Evolutionary conservation across 352 stramenopile genomes (phyloP).

Genomic region (Pythium biforme): DNA sequence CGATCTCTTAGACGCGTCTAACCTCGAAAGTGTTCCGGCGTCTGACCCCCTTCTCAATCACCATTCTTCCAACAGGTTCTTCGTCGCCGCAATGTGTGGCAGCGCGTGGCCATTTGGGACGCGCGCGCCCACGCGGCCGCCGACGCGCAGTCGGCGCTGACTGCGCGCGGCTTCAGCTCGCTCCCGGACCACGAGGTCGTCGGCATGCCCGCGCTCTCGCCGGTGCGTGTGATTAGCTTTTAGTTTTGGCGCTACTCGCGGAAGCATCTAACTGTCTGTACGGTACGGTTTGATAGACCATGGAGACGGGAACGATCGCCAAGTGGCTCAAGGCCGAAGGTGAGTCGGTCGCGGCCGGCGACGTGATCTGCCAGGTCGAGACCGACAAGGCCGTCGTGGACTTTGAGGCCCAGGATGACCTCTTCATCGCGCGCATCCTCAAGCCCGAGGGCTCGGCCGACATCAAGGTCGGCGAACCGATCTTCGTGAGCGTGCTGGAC

Average conservation of each 20-base stretch:
- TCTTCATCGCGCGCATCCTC: conserved; percentile 94
- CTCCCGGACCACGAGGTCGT: conserved; percentile 78
- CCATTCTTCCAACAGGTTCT: conserved; percentile 37
- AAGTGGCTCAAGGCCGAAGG: conserved; percentile 93
- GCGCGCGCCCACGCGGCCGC: conserved; percentile 28
- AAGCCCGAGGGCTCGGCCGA: conserved; percentile 81
- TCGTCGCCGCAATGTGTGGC: conserved; percentile 57
- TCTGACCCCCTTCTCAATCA: too few relatives aligned
- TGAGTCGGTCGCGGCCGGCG: conserved; percentile 88
- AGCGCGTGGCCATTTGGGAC: conserved; percentile 53
- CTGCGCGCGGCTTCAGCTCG: conserved; percentile 48
- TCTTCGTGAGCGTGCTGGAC: conserved; percentile 67
- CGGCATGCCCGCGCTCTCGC: conserved; percentile 67
- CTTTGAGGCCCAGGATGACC: conserved; percentile 97
- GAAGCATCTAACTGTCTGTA: too few relatives aligned
- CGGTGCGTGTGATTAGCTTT: conserved; percentile 25
- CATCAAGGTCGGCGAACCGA: conserved; percentile 77
- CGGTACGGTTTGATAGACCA: conserved; percentile 78
- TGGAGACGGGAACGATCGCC: conserved; percentile 94
- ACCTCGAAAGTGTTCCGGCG: not conserved
- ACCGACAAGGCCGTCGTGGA: conserved; percentile 98
- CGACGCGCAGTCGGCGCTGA: conserved; percentile 20
- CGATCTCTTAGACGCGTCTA: not conserved
- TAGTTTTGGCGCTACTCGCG: too few relatives aligned
- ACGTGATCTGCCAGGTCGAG: conserved; percentile 95